Base-by-base conservation (phyloP, 1,284 basidiomycete genomes). In the Apiotrichum akiyoshidainum region DNA sequence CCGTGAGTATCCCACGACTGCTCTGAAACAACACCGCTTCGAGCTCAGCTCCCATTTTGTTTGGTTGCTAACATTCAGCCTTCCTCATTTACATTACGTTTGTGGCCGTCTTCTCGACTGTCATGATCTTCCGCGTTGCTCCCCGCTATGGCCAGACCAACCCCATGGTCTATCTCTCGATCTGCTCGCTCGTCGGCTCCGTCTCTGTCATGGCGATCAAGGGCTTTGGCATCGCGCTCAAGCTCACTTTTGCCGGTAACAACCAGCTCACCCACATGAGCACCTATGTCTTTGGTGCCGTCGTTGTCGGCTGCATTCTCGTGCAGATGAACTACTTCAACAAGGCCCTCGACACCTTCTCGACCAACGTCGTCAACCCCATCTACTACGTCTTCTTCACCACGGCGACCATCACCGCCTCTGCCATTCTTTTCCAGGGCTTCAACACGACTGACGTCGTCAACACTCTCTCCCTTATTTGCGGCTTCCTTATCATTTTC, bases 281-380 rank as follows among this genome's bases (percentile, higher is more conserved):
- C 73, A 99, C 96, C 13, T 99, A 97, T 76, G 85, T 97, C 48
- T 97, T 99, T 71, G 91, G 86, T 45, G 82, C 92, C 54, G 85
- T 92, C 37, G 89, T 94, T 5, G 84, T 84, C 1, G 80, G 86
- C 3, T 98, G 92, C 79, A 98, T 99, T 71, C 73, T 96, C 54
- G 85, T 96, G 2, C 94, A 97, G 79, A 94, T 96, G 90, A 95
- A 97, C 80, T 99, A 96, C 81, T 97, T 98, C 81, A 99, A 98
- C 83, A 97, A 97, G 75, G 96, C 95, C 0, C 83, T 99, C 54
- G 95, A 98, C 74, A 91, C 88, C 1, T 99, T 98, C 78, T 93
- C 92, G 6, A 98, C 95, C 46, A 99, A 98, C 73, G 91, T 98
- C 46, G 94, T 99, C 59, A 99, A 99, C 75, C 95, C 96, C 0